Conservation (phyloP, 2,329 filamentous ascomycete species). For the Epichloe sibirici region DNA sequence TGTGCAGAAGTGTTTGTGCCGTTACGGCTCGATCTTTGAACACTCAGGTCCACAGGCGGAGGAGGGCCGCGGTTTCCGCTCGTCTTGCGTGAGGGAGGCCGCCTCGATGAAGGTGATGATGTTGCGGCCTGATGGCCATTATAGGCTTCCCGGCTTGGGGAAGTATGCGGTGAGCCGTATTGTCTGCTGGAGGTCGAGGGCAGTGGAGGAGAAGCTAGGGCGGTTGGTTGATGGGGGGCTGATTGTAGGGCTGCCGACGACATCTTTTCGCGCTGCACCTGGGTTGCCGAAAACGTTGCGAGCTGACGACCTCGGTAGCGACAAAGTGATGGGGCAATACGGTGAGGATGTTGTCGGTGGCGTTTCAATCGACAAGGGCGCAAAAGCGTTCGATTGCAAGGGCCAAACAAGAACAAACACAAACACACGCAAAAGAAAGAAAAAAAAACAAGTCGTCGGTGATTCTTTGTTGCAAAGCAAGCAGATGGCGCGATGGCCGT, state of each 20-base stretch:
- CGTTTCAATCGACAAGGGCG: neutral
- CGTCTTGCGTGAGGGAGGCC: constrained; percentile 38
- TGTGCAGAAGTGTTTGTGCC: constrained; percentile 30
- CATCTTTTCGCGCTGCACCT: constrained; percentile 19
- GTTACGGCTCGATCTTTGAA: constrained; percentile 34
- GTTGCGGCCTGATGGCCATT: constrained; percentile 38
- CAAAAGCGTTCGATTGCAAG: neutral
- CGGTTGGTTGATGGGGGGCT: constrained; percentile 40
- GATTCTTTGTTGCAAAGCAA: constrained; percentile 1
- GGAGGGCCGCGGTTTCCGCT: constrained; percentile 34
- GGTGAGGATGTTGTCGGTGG: neutral
- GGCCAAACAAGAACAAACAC: neutral
- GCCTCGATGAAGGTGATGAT: constrained; percentile 40
- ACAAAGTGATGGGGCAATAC: neutral
- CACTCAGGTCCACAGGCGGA: constrained; percentile 23
- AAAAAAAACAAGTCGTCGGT: neutral
- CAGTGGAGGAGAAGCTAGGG: constrained; percentile 36
- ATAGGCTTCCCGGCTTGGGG: constrained; percentile 42
- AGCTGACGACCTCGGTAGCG: constrained; percentile 4
- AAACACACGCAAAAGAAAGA: neutral
- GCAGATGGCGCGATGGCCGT: constrained; percentile 1
- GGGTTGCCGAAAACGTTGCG: neutral
- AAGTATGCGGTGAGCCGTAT: constrained; percentile 39
- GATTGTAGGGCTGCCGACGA: constrained; percentile 51
- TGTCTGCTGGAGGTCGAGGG: constrained; percentile 36